Conservation (phyloP, 2,329 filamentous ascomycete species). For the Didymellaceae sp. region DNA sequence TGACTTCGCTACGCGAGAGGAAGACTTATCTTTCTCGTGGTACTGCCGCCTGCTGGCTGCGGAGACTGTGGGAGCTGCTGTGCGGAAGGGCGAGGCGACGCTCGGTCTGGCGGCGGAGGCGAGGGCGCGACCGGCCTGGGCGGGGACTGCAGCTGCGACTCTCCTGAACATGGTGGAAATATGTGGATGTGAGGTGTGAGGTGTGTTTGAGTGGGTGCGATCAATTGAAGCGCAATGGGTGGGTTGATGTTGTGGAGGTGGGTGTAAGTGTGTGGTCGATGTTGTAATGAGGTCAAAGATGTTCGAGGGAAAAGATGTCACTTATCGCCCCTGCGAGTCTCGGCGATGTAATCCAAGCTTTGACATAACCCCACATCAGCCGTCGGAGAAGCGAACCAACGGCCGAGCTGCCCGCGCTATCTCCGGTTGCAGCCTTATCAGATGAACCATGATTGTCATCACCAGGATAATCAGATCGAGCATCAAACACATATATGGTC, state of each 20-base stretch:
- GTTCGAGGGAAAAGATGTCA: slow-evolving; percentile 29
- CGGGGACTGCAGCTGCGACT: slow-evolving; percentile 61
- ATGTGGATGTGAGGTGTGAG: slow-evolving; percentile 20
- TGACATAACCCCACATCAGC: slow-evolving; percentile 29
- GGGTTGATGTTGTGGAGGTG: not conserved
- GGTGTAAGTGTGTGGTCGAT: slow-evolving; percentile 27
- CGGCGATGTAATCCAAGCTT: slow-evolving; percentile 21
- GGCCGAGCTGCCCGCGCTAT: slow-evolving; percentile 17
- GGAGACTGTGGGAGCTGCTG: slow-evolving; percentile 52
- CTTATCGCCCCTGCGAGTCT: slow-evolving; percentile 17
- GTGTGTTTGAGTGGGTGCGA: slow-evolving; percentile 4
- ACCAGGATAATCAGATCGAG: slow-evolving; percentile 10
- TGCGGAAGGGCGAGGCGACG: slow-evolving; percentile 55
- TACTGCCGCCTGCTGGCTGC: slow-evolving; percentile 58
- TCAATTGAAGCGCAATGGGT: slow-evolving; percentile 9
- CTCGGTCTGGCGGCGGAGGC: slow-evolving; percentile 57
- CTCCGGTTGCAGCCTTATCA: slow-evolving; percentile 28
- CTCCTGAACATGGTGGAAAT: slow-evolving; percentile 62
- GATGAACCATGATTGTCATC: slow-evolving; percentile 19
- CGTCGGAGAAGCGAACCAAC: slow-evolving; percentile 29
- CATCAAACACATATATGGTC: not conserved
- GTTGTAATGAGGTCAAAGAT: slow-evolving; percentile 12
- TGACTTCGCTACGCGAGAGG: too few species aligned
- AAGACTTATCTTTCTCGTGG: slow-evolving; percentile 69
- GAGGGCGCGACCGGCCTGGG: slow-evolving; percentile 58